These are phyloP conservation scores for Boletus vermiculosoides DNA, from an alignment of 768 basidiomycete genomes.

Conservation along the genomic window DNA sequence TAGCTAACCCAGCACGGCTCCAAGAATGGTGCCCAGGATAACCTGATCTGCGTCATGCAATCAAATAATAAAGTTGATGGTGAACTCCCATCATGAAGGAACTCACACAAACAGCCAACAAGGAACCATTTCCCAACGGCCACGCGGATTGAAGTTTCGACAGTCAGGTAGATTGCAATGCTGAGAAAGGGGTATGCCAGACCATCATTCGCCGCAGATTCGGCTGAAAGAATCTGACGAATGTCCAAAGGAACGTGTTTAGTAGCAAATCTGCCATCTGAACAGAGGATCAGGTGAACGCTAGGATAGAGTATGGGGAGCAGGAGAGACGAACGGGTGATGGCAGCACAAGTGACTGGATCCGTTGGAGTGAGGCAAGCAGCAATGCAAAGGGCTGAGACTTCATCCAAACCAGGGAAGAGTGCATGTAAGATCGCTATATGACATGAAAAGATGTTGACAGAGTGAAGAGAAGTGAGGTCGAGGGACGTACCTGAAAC, in stretches of 20 bases:
- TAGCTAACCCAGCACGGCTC: slow-evolving; percentile 50
- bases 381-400: slow-evolving; percentile 81
- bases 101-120: slow-evolving; percentile 71
- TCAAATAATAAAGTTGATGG: background rate
- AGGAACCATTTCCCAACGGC: slow-evolving; percentile 87
- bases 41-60: slow-evolving; percentile 64
- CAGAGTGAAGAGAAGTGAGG: background rate
- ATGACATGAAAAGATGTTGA: background rate
- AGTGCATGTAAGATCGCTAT: slow-evolving; percentile 65
- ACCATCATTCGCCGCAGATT: slow-evolving; percentile 95
- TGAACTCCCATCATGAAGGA: background rate
- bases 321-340: slow-evolving; percentile 50
- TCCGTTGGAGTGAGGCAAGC: slow-evolving; percentile 94
- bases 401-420: slow-evolving; percentile 68
- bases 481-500: slow-evolving; percentile 52
- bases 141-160: slow-evolving; percentile 58
- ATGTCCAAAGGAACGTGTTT: slow-evolving; percentile 73
- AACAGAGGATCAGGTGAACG: background rate
- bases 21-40: slow-evolving; percentile 67
- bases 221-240: slow-evolving; percentile 78
- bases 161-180: slow-evolving; percentile 80
- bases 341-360: slow-evolving; percentile 87
- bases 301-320: background rate
- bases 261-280: slow-evolving; percentile 69
- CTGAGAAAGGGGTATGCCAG: slow-evolving; percentile 91